Evolutionary conservation across 352 stramenopile species (phyloP).

Genomic region (Plasmopara halstedii): DNA sequence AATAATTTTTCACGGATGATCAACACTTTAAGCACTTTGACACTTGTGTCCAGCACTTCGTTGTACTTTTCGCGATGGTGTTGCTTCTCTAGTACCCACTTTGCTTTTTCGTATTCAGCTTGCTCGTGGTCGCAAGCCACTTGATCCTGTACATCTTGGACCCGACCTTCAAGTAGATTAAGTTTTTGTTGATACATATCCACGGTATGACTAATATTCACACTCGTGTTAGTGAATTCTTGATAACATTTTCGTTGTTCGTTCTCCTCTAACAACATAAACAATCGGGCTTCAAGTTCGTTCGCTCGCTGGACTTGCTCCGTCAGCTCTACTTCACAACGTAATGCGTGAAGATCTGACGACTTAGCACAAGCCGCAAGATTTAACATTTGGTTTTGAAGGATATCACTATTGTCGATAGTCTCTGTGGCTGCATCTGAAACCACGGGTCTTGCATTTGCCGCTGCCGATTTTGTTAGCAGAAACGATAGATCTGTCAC

Average conservation of each 20-base stretch:
- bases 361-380: constrained; percentile 29
- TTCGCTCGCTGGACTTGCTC: constrained; percentile 20
- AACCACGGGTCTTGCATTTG: background rate
- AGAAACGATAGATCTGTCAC: constrained; percentile 5
- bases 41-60: constrained; percentile 48
- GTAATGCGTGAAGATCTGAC: constrained; percentile 28
- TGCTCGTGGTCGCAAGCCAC: constrained; percentile 56
- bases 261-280: constrained; percentile 41
- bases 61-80: constrained; percentile 40
- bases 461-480: background rate
- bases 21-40: constrained; percentile 61
- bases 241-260: background rate
- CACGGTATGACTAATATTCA: constrained; percentile 1
- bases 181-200: constrained; percentile 40
- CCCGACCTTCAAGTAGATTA: constrained; percentile 33
- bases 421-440: constrained; percentile 4
- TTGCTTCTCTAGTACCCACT: constrained; percentile 49
- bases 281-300: constrained; percentile 24
- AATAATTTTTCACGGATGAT: constrained; percentile 59
- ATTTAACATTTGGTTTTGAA: constrained; percentile 19
- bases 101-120: constrained; percentile 53
- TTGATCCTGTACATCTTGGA: constrained; percentile 46
- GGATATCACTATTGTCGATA: background rate
- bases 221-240: background rate
- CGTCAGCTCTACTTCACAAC: constrained; percentile 30